Conservation (phyloP, 2,329 filamentous ascomycete genomes). For the Exophiala sideris region DNA sequence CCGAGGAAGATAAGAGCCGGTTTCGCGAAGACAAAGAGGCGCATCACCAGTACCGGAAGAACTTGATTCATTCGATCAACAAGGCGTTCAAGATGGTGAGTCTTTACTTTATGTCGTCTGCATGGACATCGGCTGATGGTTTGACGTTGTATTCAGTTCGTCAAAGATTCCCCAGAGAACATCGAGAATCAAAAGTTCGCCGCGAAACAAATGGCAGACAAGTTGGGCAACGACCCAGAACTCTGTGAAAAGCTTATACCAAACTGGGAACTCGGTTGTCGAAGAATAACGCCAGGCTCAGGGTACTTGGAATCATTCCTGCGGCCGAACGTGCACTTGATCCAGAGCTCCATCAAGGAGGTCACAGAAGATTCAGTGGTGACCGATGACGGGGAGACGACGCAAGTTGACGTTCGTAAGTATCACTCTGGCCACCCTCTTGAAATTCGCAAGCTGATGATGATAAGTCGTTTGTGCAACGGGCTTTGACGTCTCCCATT, state of each 20-base stretch:
- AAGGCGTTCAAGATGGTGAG: conserved; percentile 20
- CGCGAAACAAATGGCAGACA: conserved; percentile 11
- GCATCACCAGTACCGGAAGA: conserved; percentile 37
- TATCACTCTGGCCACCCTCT: too few relatives aligned
- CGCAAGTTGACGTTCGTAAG: conserved; percentile 29
- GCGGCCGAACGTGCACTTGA: conserved; percentile 37
- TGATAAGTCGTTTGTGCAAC: too few relatives aligned
- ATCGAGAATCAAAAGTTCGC: conserved; percentile 2
- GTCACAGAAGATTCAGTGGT: conserved; percentile 27
- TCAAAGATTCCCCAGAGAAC: conserved; percentile 8
- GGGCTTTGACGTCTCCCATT: conserved; percentile 38
- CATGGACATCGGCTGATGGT: not conserved
- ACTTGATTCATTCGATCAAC: conserved; percentile 29
- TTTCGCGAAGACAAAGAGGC: conserved; percentile 30
- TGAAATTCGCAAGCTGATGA: too few relatives aligned
- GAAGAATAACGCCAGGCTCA: conserved; percentile 21
- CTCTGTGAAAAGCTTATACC: conserved; percentile 30
- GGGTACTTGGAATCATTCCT: conserved; percentile 30
- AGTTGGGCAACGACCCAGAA: conserved; percentile 24
- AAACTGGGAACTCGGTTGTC: conserved; percentile 28
- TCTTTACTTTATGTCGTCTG: too few relatives aligned
- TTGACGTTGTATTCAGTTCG: conserved; percentile 1
- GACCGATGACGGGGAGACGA: conserved; percentile 25
- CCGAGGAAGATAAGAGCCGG: conserved; percentile 23
- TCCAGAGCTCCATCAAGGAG: conserved; percentile 32